Percentiles rank a stretch among this genome's conserved stretches.
Conservation (phyloP, 257 asterid species). For the Przewalskia tangutica region DNA sequence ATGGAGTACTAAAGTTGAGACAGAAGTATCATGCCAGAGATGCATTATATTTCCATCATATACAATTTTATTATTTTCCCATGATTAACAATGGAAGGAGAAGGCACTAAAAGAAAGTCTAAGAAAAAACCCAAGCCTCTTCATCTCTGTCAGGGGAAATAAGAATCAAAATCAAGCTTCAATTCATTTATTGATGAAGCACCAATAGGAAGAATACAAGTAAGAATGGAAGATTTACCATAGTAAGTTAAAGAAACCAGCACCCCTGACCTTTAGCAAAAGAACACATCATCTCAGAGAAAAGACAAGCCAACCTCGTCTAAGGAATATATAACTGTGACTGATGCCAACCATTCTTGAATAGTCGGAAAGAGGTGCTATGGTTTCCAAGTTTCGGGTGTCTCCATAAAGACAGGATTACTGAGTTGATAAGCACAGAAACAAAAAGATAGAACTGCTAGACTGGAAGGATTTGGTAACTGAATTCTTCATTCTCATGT, state of each 20-base stretch:
- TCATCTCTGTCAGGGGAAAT: neutral
- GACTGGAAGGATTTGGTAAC: neutral
- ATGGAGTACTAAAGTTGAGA: neutral
- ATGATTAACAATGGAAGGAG: neutral
- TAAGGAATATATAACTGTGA: neutral
- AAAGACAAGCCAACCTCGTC: neutral
- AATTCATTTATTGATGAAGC: neutral
- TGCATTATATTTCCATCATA: neutral
- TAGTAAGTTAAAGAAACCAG: neutral
- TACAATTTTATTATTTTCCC: neutral
- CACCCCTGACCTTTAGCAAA: neutral
- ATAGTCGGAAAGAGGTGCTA: neutral
- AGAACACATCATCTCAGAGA: neutral
- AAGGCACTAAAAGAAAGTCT: neutral
- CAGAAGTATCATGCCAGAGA: neutral
- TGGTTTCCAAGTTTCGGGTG: neutral
- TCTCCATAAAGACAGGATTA: neutral
- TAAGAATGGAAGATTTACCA: neutral
- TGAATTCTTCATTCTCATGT: neutral
- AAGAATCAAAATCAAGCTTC: neutral
- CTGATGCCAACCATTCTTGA: constrained; percentile 1
- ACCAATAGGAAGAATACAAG: neutral
- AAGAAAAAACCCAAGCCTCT: neutral
- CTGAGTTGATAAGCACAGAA: neutral
- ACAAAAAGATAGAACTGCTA: neutral